A percentile compares a stretch with the other conserved stretches of the same genome.
Evolutionary conservation across 495 filamentous ascomycete genomes (phyloP).

Genomic region (Talaromyces borbonicus): DNA sequence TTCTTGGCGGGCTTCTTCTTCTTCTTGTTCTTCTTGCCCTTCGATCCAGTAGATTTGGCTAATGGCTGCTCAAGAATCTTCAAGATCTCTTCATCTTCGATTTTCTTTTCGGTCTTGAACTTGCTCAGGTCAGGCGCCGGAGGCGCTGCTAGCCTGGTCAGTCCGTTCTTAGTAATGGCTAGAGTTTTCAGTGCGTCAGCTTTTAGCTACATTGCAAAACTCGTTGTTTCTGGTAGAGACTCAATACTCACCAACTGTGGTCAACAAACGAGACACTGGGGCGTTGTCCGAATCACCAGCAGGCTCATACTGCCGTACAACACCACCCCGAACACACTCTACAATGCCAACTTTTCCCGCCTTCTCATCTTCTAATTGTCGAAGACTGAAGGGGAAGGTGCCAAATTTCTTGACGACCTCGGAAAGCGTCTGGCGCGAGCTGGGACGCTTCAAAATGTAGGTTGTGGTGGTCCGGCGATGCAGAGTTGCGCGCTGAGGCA

Average conservation of each 20-base stretch:
- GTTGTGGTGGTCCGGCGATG: slow-evolving; percentile 87
- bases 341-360: slow-evolving; percentile 92
- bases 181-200: too few species aligned
- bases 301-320: slow-evolving; percentile 90
- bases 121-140: slow-evolving; percentile 62
- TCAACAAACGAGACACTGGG: slow-evolving; percentile 75
- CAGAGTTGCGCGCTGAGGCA: slow-evolving; percentile 78
- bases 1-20: slow-evolving; percentile 83
- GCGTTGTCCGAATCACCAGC: slow-evolving; percentile 82
- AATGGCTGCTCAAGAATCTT: slow-evolving; percentile 85
- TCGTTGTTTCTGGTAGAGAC: slow-evolving; percentile 7
- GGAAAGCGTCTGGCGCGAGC: slow-evolving; percentile 78
- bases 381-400: slow-evolving; percentile 92
- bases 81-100: slow-evolving; percentile 87
- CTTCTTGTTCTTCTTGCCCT: slow-evolving; percentile 73
- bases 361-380: slow-evolving; percentile 94
- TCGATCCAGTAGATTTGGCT: slow-evolving; percentile 61
- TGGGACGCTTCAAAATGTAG: slow-evolving; percentile 83
- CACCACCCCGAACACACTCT: slow-evolving; percentile 84
- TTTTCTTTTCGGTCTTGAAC: slow-evolving; percentile 93
- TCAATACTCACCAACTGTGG: slow-evolving; percentile 74
- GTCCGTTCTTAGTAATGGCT: slow-evolving; percentile 97
- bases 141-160: slow-evolving; percentile 72
- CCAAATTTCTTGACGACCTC: slow-evolving; percentile 96
- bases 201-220: slow-evolving; percentile 10